phyloP scores from a whole-genome alignment of 371 early-diverging fungal genomes.

The Batkoa obscura region DNA sequence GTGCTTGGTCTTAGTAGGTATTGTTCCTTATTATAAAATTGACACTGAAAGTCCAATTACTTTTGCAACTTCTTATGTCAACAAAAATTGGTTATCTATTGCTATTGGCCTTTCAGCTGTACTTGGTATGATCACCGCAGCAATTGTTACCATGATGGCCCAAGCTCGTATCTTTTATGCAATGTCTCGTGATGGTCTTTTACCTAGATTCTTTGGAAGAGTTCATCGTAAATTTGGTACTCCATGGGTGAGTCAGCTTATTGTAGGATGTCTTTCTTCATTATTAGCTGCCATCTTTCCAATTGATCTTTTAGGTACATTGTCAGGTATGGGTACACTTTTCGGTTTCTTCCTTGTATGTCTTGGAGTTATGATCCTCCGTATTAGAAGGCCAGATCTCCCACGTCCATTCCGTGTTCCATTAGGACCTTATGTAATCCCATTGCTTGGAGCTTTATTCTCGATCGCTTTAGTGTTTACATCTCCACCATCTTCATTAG shows the following conservation, averaged over 20 bases:
- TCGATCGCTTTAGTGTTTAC: constrained; percentile 39
- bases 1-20: constrained; percentile 52
- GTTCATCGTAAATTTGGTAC: constrained; percentile 32
- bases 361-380: constrained; percentile 49
- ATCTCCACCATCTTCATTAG: constrained; percentile 33
- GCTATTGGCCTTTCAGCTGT: constrained; percentile 27
- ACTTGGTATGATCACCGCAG: constrained; percentile 54
- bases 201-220: constrained; percentile 20
- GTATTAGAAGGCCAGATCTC: constrained; percentile 47
- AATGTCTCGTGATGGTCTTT: constrained; percentile 36
- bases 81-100: constrained; percentile 34
- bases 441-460: constrained; percentile 32
- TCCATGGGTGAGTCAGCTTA: constrained; percentile 47
- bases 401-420: constrained; percentile 63
- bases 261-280: constrained; percentile 45
- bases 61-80: constrained; percentile 33
- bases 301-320: constrained; percentile 58
- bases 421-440: constrained; percentile 39
- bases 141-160: constrained; percentile 48
- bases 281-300: constrained; percentile 55
- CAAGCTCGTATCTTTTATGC: constrained; percentile 78
- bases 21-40: constrained; percentile 35
- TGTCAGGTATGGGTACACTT: constrained; percentile 72
- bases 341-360: constrained; percentile 72
- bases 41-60: constrained; percentile 36